Percentiles rank a stretch among this genome's conserved stretches.
Evolutionary conservation across 163 green algal species (phyloP).

Genomic region (Botryococcus braunii): DNA sequence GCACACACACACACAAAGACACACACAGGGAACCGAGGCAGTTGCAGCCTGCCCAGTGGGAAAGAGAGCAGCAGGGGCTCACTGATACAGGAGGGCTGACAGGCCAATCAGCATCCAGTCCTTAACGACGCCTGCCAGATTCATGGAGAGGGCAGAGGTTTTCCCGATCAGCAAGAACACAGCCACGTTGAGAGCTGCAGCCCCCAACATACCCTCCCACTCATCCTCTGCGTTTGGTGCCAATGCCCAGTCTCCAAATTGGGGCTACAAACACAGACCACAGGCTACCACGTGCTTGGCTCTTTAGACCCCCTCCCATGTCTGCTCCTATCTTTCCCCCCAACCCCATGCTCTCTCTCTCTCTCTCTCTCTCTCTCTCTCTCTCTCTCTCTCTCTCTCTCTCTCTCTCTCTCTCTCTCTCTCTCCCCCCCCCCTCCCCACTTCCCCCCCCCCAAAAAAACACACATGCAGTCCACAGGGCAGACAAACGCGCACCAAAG

Average conservation of each 20-base stretch:
- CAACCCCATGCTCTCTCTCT: neutral
- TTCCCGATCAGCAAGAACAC: slow-evolving; percentile 79
- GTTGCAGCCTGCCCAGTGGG: too few species aligned
- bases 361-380: neutral
- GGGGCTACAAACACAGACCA: neutral
- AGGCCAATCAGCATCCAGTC: slow-evolving; percentile 76
- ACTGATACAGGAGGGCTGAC: slow-evolving; percentile 48
- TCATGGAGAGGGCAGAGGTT: slow-evolving; percentile 76
- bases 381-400: neutral
- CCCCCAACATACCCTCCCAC: too few species aligned
- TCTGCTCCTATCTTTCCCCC: too few species aligned
- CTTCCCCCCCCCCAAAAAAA: neutral
- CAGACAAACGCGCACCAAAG: slow-evolving; percentile 25
- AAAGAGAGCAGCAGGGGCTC: too few species aligned
- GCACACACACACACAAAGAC: too few species aligned
- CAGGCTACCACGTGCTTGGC: neutral
- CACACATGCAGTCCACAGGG: neutral
- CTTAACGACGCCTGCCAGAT: slow-evolving; percentile 76
- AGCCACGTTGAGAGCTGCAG: too few species aligned
- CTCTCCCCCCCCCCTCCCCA: neutral
- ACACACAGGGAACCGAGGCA: too few species aligned
- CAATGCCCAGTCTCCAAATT: neutral
- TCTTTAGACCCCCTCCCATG: neutral
- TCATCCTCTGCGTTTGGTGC: neutral
- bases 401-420: neutral